These are phyloP conservation scores for Plasmodium sp. DNA, from an alignment of 169 alveolate species.

Conservation along the genomic window DNA sequence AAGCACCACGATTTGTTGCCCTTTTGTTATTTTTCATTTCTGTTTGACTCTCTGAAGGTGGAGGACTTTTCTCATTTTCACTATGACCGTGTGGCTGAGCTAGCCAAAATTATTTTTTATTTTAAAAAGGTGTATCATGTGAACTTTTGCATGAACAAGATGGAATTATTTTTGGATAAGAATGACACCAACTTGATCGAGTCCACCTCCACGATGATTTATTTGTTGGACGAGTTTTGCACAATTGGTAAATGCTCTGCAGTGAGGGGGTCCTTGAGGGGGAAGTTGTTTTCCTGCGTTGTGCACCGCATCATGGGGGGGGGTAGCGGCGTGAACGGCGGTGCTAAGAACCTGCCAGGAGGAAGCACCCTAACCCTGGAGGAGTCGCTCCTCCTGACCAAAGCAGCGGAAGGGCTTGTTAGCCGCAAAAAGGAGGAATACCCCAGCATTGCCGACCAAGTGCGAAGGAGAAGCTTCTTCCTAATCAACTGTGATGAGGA, in stretches of 20 bases:
- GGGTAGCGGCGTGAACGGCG: neutral
- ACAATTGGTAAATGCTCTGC: neutral
- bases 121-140: constrained; percentile 65
- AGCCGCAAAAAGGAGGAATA: neutral
- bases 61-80: neutral
- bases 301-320: neutral
- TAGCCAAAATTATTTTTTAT: constrained; percentile 37
- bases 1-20: constrained; percentile 41
- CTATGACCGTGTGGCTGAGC: constrained; percentile 22
- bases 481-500: neutral
- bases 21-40: constrained; percentile 29
- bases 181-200: neutral
- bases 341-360: neutral
- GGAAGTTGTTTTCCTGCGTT: constrained; percentile 12
- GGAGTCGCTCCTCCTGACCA: constrained; percentile 12
- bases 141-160: constrained; percentile 55
- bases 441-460: neutral
- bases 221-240: constrained; percentile 26
- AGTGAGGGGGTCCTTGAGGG: neutral
- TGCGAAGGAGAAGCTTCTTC: neutral
- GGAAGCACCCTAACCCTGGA: neutral
- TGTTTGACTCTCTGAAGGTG: constrained; percentile 35
- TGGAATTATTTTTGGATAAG: constrained; percentile 17
- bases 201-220: constrained; percentile 30
- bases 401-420: constrained; percentile 10